A percentile compares a stretch with the other conserved stretches of the same genome.
These are phyloP conservation scores for Catharanthus roseus DNA, from an alignment of 257 asterid species.

Conservation along the genomic window DNA sequence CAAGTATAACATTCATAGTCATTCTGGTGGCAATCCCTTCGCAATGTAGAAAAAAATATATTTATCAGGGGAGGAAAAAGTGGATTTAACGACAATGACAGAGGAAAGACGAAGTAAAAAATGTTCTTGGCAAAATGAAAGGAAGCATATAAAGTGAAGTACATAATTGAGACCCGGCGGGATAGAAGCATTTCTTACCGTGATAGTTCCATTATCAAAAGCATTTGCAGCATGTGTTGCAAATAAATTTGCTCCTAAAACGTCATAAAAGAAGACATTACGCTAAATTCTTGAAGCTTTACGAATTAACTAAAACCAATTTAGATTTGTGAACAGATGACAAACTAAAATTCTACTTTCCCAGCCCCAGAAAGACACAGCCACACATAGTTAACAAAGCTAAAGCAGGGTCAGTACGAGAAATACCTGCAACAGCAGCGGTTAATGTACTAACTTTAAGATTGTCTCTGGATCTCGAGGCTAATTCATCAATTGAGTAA, in stretches of 20 bases:
- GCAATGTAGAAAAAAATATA: neutral
- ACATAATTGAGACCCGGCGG: neutral
- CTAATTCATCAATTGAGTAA: slow-evolving; percentile 1
- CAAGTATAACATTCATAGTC: neutral
- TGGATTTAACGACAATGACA: neutral
- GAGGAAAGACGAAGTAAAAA: neutral
- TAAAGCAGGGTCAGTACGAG: neutral
- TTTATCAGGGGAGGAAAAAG: neutral
- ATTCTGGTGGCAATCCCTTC: neutral
- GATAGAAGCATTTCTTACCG: slow-evolving; percentile 4
- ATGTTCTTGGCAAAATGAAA: neutral
- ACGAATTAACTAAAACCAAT: neutral
- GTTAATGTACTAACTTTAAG: slow-evolving; percentile 2
- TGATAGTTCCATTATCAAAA: slow-evolving; percentile 7
- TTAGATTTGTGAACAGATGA: neutral
- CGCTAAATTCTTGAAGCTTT: neutral
- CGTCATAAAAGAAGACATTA: neutral
- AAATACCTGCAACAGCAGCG: slow-evolving; percentile 12
- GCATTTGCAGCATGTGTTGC: slow-evolving; percentile 12
- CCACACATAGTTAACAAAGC: neutral
- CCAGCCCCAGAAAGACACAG: neutral
- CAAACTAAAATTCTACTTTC: neutral
- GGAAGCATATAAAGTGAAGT: neutral
- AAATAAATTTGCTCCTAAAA: slow-evolving; percentile 15
- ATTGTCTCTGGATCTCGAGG: neutral